Base-by-base conservation (phyloP, 2,329 filamentous ascomycete species). In the Chrysoporthe austroafricana region DNA sequence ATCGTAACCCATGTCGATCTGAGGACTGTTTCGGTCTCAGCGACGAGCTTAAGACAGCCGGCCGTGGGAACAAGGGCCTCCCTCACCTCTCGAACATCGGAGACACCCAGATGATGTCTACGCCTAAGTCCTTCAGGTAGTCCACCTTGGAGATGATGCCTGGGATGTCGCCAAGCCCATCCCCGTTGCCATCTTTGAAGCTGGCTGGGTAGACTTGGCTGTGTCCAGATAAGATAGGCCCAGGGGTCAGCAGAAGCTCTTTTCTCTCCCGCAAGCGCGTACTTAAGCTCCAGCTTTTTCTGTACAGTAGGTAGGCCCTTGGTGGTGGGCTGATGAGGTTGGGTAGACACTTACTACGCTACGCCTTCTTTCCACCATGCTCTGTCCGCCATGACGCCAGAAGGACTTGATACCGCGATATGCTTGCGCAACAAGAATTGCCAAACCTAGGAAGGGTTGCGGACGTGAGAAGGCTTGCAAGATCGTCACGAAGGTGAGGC, bases 1-100 rank as follows among this genome's bases (percentile, higher is more conserved):
- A 74, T 91, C 90, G 73, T 91, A 91, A 32, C 88, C 89, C 76
- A 80, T 80, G 64, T 81, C 79, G n/a, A 80, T 76, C 66, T 83
- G 80, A 11, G 82, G 82, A 14, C 78, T 61, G 43, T 36, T 6
- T n/a, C 39, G 50, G 50, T 4, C 14, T 54, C 50, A 54, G 50
- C 26, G 26, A 13, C 50, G 32, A 21, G 21, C 50, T 5, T 21
- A 54, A 52, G 21, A 32, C 50, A 54, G 5, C 36, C 36, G 6
- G 36, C 36, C 4, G 36, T 16, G 3, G 3, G 36, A 36, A 18
- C 18, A 9, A 26, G n/a, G 6, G 11, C 4, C 36, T 62, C 48
- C 4, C 36, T 62, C 48, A 66, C 63, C 54, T 61, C 62, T 65
- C 57, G 32, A 26, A 78, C 77, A 57, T 79, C 2, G 78, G 78